Conservation (phyloP, 192 early-diverging fungal species). For the Podila minutissima region DNA sequence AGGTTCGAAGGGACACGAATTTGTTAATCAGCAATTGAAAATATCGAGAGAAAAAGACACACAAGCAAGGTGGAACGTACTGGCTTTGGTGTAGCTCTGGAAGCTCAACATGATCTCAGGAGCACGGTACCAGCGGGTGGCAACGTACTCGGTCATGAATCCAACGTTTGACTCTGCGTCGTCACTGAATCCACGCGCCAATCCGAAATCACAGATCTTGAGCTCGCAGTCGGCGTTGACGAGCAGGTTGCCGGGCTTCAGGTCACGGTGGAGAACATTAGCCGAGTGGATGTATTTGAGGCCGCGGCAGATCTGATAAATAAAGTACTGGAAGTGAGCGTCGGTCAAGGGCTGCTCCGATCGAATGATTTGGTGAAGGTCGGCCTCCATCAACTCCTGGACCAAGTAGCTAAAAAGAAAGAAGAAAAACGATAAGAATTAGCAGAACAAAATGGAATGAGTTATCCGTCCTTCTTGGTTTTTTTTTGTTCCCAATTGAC, state of each 20-base stretch:
- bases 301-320: constrained; percentile 97
- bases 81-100: constrained; percentile 98
- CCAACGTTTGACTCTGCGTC: constrained; percentile 83
- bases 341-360: constrained; percentile 93
- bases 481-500: background rate
- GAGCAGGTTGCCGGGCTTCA: constrained; percentile 97
- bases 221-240: constrained; percentile 98
- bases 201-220: constrained; percentile 99
- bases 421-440: constrained; percentile 9
- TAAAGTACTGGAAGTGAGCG: constrained; percentile 98
- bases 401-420: constrained; percentile 76
- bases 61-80: constrained; percentile 49
- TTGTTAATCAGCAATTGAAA: background rate
- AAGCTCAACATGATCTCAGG: constrained; percentile 99
- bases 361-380: constrained; percentile 97
- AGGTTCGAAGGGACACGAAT: background rate
- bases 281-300: constrained; percentile 99
- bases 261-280: constrained; percentile 94
- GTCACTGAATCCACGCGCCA: constrained; percentile 92
- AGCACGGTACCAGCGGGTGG: constrained; percentile 99
- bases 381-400: constrained; percentile 99
- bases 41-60: background rate
- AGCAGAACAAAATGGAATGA: constrained; percentile 4
- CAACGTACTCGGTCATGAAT: constrained; percentile 99
- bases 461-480: background rate